Conservation (phyloP, 2,329 filamentous ascomycete genomes). For the Leptographium wingfieldii region DNA sequence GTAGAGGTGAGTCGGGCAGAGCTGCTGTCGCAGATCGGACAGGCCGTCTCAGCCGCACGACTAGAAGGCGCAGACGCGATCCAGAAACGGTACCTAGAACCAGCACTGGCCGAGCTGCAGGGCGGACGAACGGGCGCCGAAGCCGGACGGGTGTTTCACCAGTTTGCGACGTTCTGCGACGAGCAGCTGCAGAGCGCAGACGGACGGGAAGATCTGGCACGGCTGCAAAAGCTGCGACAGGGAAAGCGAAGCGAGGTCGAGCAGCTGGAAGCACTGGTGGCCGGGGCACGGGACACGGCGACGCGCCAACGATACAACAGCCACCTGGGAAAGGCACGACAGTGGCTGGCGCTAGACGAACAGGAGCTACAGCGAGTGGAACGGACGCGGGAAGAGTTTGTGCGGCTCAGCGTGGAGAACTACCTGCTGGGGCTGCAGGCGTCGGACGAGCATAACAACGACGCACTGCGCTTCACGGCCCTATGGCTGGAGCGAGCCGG, state of each 20-base stretch:
- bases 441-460: constrained; percentile 80
- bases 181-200: constrained; percentile 83
- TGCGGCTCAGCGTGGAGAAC: constrained; percentile 84
- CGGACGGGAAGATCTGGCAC: constrained; percentile 68
- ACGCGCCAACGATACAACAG: constrained; percentile 43
- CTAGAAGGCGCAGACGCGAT: constrained; percentile 87
- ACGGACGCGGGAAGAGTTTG: constrained; percentile 64
- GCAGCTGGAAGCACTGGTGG: constrained; percentile 53
- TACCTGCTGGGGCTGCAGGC: constrained; percentile 76
- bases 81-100: constrained; percentile 72
- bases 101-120: constrained; percentile 70
- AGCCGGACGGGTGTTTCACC: constrained; percentile 81
- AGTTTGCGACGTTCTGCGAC: constrained; percentile 92
- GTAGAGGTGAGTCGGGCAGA: constrained; percentile 64
- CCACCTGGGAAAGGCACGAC: constrained; percentile 59
- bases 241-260: constrained; percentile 70
- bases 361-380: constrained; percentile 72
- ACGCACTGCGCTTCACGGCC: constrained; percentile 82
- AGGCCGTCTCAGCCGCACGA: constrained; percentile 78
- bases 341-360: constrained; percentile 84
- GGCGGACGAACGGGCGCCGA: constrained; percentile 55
- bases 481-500: constrained; percentile 83
- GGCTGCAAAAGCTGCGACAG: constrained; percentile 66
- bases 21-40: constrained; percentile 73
- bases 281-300: constrained; percentile 36